Evolutionary conservation across 1,284 basidiomycete species (phyloP).

Genomic region (Austropuccinia psidii): DNA sequence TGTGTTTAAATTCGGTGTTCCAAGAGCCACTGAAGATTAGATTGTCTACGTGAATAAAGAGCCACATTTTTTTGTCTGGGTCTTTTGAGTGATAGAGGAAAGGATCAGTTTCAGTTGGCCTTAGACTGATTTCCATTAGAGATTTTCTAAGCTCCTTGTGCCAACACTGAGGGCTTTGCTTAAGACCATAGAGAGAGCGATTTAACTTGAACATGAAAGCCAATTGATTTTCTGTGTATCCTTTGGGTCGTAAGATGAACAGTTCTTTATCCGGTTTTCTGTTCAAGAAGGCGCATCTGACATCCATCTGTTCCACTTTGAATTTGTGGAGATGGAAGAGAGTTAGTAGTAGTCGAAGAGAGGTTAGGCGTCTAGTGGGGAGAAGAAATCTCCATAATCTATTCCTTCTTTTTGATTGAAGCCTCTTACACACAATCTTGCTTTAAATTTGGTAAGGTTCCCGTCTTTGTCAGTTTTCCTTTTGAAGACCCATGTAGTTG

Average conservation of each 20-base stretch:
- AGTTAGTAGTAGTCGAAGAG: not conserved
- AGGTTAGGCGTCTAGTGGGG: not conserved
- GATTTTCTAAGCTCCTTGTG: not conserved
- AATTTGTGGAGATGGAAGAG: not conserved
- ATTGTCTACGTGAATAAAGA: not conserved
- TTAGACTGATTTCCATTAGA: not conserved
- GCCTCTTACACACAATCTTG: not conserved
- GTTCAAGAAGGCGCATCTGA: not conserved
- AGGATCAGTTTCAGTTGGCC: not conserved
- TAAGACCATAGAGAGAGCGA: not conserved
- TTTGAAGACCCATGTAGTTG: slow-evolving; percentile 48
- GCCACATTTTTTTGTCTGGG: not conserved
- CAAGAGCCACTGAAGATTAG: not conserved
- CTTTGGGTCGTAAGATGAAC: not conserved
- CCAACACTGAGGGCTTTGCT: not conserved
- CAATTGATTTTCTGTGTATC: not conserved
- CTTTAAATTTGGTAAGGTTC: slow-evolving; percentile 9
- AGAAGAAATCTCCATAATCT: not conserved
- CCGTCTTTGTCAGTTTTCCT: slow-evolving; percentile 30
- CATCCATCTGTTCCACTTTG: not conserved
- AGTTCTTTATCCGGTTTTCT: not conserved
- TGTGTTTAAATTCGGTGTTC: not conserved
- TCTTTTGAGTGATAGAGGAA: not conserved
- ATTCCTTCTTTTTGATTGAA: slow-evolving; percentile 1
- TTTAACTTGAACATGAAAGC: not conserved